A percentile compares a stretch with the other conserved stretches of the same genome.
Conservation (phyloP, 148 eudicot genomes). For the Suaeda aralocaspica region DNA sequence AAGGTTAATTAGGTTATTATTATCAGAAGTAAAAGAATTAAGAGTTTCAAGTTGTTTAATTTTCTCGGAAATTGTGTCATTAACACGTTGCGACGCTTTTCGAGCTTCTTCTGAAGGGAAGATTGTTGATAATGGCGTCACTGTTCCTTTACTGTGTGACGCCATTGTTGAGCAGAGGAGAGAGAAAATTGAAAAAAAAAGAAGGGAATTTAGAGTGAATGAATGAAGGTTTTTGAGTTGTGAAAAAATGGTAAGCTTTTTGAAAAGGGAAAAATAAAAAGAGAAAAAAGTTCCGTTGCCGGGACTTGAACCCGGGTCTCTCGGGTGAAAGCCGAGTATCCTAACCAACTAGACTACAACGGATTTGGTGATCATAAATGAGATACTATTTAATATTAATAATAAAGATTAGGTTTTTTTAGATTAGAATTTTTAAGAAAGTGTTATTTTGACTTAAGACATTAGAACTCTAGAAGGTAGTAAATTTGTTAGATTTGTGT, state of each 20-base stretch:
- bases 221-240: too few relatives aligned
- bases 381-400: too few relatives aligned
- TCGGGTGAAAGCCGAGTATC: slow-evolving; percentile 99
- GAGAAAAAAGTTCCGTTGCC: neutral
- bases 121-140: slow-evolving; percentile 57
- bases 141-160: slow-evolving; percentile 50
- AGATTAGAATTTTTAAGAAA: too few relatives aligned
- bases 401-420: too few relatives aligned
- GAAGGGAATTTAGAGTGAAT: too few relatives aligned
- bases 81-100: slow-evolving; percentile 56
- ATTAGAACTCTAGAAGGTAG: too few relatives aligned
- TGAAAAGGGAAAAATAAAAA: neutral
- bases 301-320: slow-evolving; percentile 78
- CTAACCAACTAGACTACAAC: slow-evolving; percentile 97
- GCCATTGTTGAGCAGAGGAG: slow-evolving; percentile 10
- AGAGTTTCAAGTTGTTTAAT: slow-evolving; percentile 42
- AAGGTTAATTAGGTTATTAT: slow-evolving; percentile 55
- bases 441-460: too few relatives aligned
- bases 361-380: slow-evolving; percentile 28
- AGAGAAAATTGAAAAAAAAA: too few relatives aligned
- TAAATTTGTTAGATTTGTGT: too few relatives aligned
- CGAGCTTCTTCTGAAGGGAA: slow-evolving; percentile 61
- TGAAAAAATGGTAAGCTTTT: too few relatives aligned
- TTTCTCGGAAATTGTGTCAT: slow-evolving; percentile 43
- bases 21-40: slow-evolving; percentile 44